phyloP scores from a whole-genome alignment of 139 green algal genomes.

The Asterochloris erici region DNA sequence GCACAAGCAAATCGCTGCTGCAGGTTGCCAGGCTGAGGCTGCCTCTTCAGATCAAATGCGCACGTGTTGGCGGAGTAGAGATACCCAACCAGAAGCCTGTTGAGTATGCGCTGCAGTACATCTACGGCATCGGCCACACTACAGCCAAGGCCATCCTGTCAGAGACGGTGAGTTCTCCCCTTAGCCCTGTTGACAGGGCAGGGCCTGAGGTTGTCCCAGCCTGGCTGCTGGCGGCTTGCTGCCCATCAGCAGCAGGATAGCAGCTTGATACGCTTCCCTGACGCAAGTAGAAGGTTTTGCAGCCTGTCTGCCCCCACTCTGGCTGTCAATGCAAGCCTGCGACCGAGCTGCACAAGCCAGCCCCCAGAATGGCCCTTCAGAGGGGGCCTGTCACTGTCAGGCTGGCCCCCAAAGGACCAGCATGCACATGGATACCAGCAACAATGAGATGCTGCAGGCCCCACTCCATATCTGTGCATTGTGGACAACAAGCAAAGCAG shows the following conservation, averaged over 20 bases:
- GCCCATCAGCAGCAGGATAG: background rate
- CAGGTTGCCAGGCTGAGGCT: conserved; percentile 22
- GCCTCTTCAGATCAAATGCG: conserved; percentile 64
- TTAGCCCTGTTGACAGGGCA: background rate
- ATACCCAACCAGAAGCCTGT: conserved; percentile 98
- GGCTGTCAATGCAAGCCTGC: background rate
- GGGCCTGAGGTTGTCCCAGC: too few relatives aligned
- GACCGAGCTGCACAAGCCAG: too few relatives aligned
- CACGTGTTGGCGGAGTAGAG: conserved; percentile 96
- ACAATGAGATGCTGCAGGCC: too few relatives aligned
- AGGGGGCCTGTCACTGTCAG: too few relatives aligned
- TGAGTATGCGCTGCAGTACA: conserved; percentile 95
- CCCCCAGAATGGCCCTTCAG: too few relatives aligned
- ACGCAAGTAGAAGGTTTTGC: too few relatives aligned
- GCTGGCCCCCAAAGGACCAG: too few relatives aligned
- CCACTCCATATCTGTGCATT: too few relatives aligned
- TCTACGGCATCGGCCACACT: conserved; percentile 92
- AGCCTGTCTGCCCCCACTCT: background rate
- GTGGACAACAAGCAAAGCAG: too few relatives aligned
- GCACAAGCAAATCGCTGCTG: background rate
- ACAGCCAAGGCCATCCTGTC: conserved; percentile 88
- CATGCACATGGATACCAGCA: too few relatives aligned
- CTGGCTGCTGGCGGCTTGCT: background rate
- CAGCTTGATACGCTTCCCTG: background rate
- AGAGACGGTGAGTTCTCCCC: conserved; percentile 45